Conservation (phyloP, 805 yeast genomes). For the Blastobotrys terrestris region DNA sequence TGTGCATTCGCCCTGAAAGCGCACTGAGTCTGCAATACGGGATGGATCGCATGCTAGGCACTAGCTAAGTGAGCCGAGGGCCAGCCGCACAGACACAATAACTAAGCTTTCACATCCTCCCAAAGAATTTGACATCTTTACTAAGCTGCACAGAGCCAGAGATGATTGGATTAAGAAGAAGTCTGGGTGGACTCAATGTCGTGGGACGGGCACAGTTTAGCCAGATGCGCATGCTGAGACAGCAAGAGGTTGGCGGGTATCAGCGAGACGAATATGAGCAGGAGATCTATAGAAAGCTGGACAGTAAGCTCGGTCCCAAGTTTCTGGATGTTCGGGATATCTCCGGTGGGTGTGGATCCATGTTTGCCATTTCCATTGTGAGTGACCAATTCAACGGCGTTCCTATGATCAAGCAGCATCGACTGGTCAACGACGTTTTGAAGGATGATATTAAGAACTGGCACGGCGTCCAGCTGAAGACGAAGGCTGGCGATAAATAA, state of each 20-base stretch:
- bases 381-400: conserved; percentile 71
- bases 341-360: conserved; percentile 96
- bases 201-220: background rate
- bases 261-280: conserved; percentile 51
- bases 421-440: conserved; percentile 74
- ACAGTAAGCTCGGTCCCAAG: conserved; percentile 52
- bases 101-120: background rate
- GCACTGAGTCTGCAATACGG: too few species aligned
- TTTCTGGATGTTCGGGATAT: conserved; percentile 68
- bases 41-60: too few species aligned
- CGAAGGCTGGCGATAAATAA: conserved; percentile 41
- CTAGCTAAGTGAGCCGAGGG: too few species aligned
- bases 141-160: background rate
- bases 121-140: background rate
- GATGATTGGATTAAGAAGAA: background rate
- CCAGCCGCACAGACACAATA: background rate
- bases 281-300: conserved; percentile 52
- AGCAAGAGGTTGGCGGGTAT: background rate
- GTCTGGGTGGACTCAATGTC: background rate
- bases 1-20: too few species aligned
- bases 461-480: conserved; percentile 90
- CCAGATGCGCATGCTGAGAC: background rate
- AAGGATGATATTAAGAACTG: conserved; percentile 82
- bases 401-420: conserved; percentile 84
- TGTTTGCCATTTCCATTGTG: conserved; percentile 83